Percentiles rank a stretch among this genome's conserved stretches.
These are phyloP conservation scores for Penicillium sp. DNA, from an alignment of 2,329 filamentous ascomycete genomes.

Conservation along the genomic window DNA sequence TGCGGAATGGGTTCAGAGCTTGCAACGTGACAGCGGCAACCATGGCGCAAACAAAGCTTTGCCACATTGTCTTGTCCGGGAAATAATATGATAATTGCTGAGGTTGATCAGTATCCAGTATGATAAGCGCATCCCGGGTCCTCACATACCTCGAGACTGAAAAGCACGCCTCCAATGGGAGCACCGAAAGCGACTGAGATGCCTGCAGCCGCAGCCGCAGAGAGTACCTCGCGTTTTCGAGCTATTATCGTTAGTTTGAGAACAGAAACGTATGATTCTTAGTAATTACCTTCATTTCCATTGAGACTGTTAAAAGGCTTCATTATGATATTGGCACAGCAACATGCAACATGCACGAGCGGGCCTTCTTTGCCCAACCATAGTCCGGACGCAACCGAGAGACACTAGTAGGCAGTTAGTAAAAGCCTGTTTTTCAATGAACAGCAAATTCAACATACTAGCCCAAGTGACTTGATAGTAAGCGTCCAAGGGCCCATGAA, in stretches of 20 bases:
- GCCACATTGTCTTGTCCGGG: conserved; percentile 99
- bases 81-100: conserved; percentile 94
- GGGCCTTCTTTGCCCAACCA: conserved; percentile 97
- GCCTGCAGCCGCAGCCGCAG: conserved; percentile 83
- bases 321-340: conserved; percentile 90
- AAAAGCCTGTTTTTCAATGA: conserved; percentile 1
- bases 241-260: conserved; percentile 48
- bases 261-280: not conserved
- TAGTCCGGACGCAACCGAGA: conserved; percentile 88
- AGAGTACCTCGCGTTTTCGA: conserved; percentile 86
- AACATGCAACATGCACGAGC: conserved; percentile 92
- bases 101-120: conserved; percentile 8
- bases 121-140: not conserved
- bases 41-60: conserved; percentile 98
- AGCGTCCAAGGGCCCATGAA: conserved; percentile 88
- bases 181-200: conserved; percentile 93
- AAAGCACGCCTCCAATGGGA: conserved; percentile 88
- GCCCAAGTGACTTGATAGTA: conserved; percentile 78
- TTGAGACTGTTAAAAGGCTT: conserved; percentile 78
- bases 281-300: conserved; percentile 68
- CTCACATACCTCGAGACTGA: conserved; percentile 77
- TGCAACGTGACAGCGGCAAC: conserved; percentile 93
- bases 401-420: conserved; percentile 54
- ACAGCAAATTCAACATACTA: conserved; percentile 51
- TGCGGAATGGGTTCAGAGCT: conserved; percentile 87